Conservation (phyloP, 257 asterid species). For the Thymus mandschuricus region DNA sequence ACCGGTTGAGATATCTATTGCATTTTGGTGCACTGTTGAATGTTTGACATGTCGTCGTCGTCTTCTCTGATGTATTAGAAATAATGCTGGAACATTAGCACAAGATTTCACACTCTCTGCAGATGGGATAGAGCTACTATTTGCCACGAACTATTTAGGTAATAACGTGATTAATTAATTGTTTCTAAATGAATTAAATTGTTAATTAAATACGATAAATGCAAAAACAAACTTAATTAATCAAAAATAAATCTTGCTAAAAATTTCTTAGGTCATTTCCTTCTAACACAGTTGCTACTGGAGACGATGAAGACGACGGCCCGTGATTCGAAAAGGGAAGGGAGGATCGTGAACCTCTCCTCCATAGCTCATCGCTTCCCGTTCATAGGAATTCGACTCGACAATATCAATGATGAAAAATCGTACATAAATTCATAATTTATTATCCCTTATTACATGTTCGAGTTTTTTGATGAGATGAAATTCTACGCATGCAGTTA, state of each 20-base stretch:
- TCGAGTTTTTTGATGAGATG: no score
- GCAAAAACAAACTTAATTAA: no score
- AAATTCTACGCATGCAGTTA: constrained; percentile 47
- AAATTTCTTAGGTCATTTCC: constrained; percentile 71
- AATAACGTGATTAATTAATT: neutral
- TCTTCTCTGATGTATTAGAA: constrained; percentile 39
- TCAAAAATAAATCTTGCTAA: no score
- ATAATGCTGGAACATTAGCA: constrained; percentile 87
- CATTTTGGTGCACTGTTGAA: neutral
- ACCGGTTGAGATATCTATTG: no score
- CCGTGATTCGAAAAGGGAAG: constrained; percentile 62
- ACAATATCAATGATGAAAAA: constrained; percentile 56
- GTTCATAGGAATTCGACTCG: constrained; percentile 70
- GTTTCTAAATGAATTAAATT: no score
- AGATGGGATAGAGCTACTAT: constrained; percentile 81
- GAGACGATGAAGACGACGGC: constrained; percentile 84
- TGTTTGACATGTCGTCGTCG: neutral
- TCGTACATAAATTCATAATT: constrained; percentile 37
- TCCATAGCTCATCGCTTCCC: constrained; percentile 65
- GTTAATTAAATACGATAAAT: no score
- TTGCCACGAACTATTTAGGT: constrained; percentile 91
- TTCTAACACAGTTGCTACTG: constrained; percentile 66
- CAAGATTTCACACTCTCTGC: constrained; percentile 69
- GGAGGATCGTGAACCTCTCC: constrained; percentile 85
- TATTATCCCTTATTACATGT: no score